Conservation (phyloP, 2,329 filamentous ascomycete species). For the Raffaelea albimanens region DNA sequence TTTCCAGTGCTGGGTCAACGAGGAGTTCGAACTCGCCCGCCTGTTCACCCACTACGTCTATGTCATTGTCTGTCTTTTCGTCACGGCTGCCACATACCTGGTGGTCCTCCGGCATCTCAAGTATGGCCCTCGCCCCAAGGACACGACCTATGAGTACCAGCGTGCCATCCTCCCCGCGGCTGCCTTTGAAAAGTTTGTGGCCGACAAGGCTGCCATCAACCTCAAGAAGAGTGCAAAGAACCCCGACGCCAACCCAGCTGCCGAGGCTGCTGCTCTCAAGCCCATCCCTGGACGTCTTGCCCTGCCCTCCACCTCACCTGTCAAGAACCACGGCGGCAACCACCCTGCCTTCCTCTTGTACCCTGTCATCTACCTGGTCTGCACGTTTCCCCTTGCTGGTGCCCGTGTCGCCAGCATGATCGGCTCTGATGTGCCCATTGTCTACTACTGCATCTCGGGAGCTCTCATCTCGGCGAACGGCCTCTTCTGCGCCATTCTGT, state of each 20-base stretch:
- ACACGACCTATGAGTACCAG: no score
- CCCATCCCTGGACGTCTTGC: no score
- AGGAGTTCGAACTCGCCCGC: slow-evolving; percentile 39
- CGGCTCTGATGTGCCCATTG: slow-evolving; percentile 31
- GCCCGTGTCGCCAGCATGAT: slow-evolving; percentile 50
- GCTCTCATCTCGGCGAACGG: slow-evolving; percentile 40
- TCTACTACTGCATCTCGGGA: slow-evolving; percentile 41
- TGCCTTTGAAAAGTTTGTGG: no score
- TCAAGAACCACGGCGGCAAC: slow-evolving; percentile 11
- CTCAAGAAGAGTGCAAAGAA: no score
- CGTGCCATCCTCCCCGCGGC: no score
- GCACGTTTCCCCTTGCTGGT: slow-evolving; percentile 50
- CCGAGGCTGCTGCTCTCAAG: no score
- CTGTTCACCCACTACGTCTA: slow-evolving; percentile 54
- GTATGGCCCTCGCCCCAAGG: no score
- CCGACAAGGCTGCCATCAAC: no score
- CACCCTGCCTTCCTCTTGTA: slow-evolving; percentile 46
- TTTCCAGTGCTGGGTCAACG: slow-evolving; percentile 50
- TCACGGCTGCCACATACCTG: slow-evolving; percentile 26
- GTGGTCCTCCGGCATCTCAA: slow-evolving; percentile 26
- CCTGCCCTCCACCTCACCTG: no score
- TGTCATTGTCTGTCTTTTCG: slow-evolving; percentile 37
- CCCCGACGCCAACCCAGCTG: no score
- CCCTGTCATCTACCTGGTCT: slow-evolving; percentile 51
- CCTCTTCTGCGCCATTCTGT: slow-evolving; percentile 23